Conservation (phyloP, 148 eudicot genomes). For the Heliosperma pusillum region DNA sequence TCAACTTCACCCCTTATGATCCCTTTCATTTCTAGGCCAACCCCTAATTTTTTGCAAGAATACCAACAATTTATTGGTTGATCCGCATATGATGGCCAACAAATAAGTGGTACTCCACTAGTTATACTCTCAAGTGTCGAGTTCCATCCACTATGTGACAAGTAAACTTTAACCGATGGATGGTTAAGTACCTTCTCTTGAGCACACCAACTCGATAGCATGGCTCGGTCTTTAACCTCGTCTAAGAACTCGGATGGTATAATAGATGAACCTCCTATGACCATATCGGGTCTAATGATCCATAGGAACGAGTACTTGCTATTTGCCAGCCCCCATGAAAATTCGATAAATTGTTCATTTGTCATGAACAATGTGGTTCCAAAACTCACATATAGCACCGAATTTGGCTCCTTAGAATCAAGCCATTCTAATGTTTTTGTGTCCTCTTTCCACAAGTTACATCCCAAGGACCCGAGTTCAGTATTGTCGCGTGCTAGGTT, state of each 20-base stretch:
- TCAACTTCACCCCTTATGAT: constrained; percentile 20
- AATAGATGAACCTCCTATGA: constrained; percentile 16
- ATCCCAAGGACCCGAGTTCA: constrained; percentile 17
- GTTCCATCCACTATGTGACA: constrained; percentile 35
- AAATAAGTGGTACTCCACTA: constrained; percentile 25
- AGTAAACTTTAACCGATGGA: constrained; percentile 24
- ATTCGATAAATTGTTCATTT: constrained; percentile 24
- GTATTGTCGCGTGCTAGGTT: background rate
- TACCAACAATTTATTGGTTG: constrained; percentile 30
- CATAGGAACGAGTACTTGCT: constrained; percentile 23
- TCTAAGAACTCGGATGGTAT: constrained; percentile 22
- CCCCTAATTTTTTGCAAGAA: constrained; percentile 22
- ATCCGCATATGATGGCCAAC: constrained; percentile 34
- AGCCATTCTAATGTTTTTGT: constrained; percentile 22
- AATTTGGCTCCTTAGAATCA: constrained; percentile 6
- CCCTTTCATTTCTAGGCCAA: constrained; percentile 25
- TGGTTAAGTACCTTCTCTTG: constrained; percentile 29
- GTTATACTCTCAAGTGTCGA: constrained; percentile 28
- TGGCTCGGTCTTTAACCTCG: constrained; percentile 16
- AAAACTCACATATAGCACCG: constrained; percentile 22
- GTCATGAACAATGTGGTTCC: constrained; percentile 29
- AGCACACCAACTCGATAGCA: constrained; percentile 24
- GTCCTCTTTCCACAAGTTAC: constrained; percentile 39
- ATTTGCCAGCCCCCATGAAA: constrained; percentile 33
- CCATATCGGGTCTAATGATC: constrained; percentile 27